Evolutionary conservation across 2,329 filamentous ascomycete species (phyloP), one percentile per base, ranked within the genome.

Genomic region (Colletotrichum spaethianum): DNA sequence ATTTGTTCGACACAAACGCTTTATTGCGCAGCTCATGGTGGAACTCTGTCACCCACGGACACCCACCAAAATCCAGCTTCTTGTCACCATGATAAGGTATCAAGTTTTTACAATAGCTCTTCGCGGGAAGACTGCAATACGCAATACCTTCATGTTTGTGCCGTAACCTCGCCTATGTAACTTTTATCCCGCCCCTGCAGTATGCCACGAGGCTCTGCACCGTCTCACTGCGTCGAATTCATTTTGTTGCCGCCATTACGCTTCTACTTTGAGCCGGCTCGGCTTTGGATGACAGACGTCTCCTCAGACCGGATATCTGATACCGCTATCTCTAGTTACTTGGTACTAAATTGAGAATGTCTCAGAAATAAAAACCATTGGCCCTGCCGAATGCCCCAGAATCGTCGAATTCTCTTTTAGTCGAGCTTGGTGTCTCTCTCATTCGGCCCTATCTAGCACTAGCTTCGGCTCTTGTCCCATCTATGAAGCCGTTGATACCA

Each of bases 121-220:
- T 18, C 50, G 31, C 50, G 16, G 14, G n/a, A 71, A 38, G 12
- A 9, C 28, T 42, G 26, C 16, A 40, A 50, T 31, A n/a, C 18
- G 16, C 18, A 16, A 18, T 48, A 16, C 20, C 38, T 53, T 26
- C 36, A 38, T 60, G 59, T 63, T 68, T 70, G 59, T 50, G 66
- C 40, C 16, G 53, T 33, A 59, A 20, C n/a, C 20, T 40, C 12
- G 28, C 16, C 61, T 14, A 55, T 11, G 65, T 56, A 42, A 72
- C 70, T 28, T 20, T 1, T n/a, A 55, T 33, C 38, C 38, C 38
- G 57, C 14, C 46, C 31, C 40, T 60, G 46, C 53, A 12, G 20
- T 50, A 63, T 64, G 59, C 70, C 70, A 70, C 59, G 70, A 72
- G 65, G 69, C 36, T 48, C 28, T 55, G 33, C 46, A 23, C 46